Conservation (phyloP, 2,329 filamentous ascomycete species). For the Lecanosticta acicola region DNA sequence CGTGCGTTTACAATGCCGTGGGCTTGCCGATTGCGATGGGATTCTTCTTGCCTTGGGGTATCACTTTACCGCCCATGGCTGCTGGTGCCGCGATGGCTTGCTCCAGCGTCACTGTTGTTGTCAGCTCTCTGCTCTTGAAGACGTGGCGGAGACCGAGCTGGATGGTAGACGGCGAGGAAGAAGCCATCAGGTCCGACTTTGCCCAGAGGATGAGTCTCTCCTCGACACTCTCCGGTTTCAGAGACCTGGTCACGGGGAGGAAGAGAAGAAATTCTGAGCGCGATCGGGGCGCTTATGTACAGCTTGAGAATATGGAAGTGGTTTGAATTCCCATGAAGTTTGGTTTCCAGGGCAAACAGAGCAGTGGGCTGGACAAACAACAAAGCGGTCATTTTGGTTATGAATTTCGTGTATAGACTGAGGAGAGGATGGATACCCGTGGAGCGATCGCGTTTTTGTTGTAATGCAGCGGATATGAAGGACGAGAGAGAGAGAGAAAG, state of each 20-base stretch:
- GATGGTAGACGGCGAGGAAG: constrained; percentile 52
- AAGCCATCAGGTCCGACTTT: constrained; percentile 8
- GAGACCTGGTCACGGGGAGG: constrained; percentile 20
- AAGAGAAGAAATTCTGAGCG: constrained; percentile 34
- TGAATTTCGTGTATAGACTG: background rate
- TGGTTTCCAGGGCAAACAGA: background rate
- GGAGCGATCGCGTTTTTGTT: background rate
- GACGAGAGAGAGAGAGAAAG: too few relatives aligned
- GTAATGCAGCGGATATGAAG: background rate
- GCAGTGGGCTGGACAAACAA: background rate
- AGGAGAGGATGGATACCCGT: background rate
- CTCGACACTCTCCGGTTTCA: constrained; percentile 8
- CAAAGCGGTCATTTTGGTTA: background rate
- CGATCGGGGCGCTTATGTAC: constrained; percentile 42
- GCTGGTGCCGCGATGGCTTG: constrained; percentile 91
- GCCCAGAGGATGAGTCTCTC: constrained; percentile 8
- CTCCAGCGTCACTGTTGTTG: constrained; percentile 84
- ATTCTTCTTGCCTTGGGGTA: constrained; percentile 81
- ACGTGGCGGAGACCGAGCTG: constrained; percentile 79
- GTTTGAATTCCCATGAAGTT: constrained; percentile 19
- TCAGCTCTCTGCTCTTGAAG: constrained; percentile 75
- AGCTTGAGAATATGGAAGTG: constrained; percentile 36
- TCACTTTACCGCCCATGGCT: constrained; percentile 86
- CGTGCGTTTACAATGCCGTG: constrained; percentile 85
- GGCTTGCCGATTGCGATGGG: constrained; percentile 97